Evolutionary conservation across 2,329 filamentous ascomycete genomes (phyloP), one percentile per base, ranked within the genome.

Genomic region (Fusarium keratoplasticum): DNA sequence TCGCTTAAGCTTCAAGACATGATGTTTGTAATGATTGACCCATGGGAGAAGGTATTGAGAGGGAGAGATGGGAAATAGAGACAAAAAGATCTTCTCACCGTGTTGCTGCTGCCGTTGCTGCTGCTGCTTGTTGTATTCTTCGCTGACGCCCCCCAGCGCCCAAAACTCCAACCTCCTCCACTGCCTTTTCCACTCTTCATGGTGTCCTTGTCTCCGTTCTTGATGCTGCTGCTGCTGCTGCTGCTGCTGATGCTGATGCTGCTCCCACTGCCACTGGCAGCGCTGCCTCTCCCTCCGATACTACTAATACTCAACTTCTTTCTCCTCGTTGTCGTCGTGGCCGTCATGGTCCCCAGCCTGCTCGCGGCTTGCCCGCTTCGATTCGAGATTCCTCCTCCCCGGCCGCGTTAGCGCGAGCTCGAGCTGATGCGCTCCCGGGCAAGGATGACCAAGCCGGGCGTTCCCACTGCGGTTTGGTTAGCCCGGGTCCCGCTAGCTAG

Each of bases 151-250:
- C 71, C 64, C 71, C 71, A 74, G 38, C 71, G 71, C 44, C 64
- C 71, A 72, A 73, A 73, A 36, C 71, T 66, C 72, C 72, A 74
- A 27, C 72, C 65, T 18, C 72, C 61, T 14, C 38, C 68, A 63
- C 60, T 72, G 5, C 64, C 63, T 47, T 60, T 61, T n/a, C 64
- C 64, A 52, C 47, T 73, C 52, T 70, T 74, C 72, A 75, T 74
- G 3, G 54, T 73, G 7, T 74, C 71, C 27, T 62, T 63, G 33
- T 64, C 54, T 38, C 22, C 52, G 36, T 38, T 72, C 61, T 72
- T 75, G 27, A 35, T 70, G 14, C 20, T 58, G 54, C 20, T 40
- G 31, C 16, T 31, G 35, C 11, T 20, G 47, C 55, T 31, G 35
- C 16, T 20, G 47, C 55, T 63, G 50, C 63, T 25, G 42, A 25